A percentile compares a stretch with the other conserved stretches of the same genome.
Conservation (phyloP, 306 rosid species). For the Cicer pinnatifidum region DNA sequence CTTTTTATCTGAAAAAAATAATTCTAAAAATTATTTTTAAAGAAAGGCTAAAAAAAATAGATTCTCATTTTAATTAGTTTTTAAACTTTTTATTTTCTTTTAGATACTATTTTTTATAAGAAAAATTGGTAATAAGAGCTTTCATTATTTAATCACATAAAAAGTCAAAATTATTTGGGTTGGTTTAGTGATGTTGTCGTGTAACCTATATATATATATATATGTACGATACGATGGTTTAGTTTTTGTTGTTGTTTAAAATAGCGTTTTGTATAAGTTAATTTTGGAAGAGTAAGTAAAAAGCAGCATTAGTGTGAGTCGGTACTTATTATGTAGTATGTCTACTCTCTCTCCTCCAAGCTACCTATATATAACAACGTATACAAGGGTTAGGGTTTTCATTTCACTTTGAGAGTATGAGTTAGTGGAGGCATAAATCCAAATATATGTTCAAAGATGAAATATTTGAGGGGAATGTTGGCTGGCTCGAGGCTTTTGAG, state of each 20-base stretch:
- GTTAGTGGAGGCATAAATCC: neutral
- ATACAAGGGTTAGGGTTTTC: slow-evolving; percentile 58
- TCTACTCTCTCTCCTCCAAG: slow-evolving; percentile 4
- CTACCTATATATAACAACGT: slow-evolving; percentile 41
- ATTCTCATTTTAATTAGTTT: too few species aligned
- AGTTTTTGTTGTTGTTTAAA: slow-evolving; percentile 1
- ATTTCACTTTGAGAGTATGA: neutral
- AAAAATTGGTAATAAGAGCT: too few species aligned
- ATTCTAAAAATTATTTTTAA: too few species aligned
- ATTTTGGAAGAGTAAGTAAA: slow-evolving; percentile 49
- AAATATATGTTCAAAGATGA: neutral
- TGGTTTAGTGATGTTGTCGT: neutral
- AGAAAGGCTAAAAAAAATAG: too few species aligned
- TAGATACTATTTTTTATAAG: too few species aligned
- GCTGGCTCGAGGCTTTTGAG: slow-evolving; percentile 85
- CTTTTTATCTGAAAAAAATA: too few species aligned
- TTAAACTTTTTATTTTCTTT: too few species aligned
- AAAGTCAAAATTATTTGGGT: neutral
- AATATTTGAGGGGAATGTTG: slow-evolving; percentile 86
- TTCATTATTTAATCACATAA: too few species aligned
- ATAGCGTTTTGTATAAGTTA: slow-evolving; percentile 55
- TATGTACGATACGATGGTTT: neutral
- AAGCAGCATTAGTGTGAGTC: slow-evolving; percentile 50
- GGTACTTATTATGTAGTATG: neutral
- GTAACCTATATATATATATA: slow-evolving; percentile 13